These are phyloP conservation scores for Nymphaea colorata DNA, from an alignment of 164 flowering plant genomes.

Conservation along the genomic window DNA sequence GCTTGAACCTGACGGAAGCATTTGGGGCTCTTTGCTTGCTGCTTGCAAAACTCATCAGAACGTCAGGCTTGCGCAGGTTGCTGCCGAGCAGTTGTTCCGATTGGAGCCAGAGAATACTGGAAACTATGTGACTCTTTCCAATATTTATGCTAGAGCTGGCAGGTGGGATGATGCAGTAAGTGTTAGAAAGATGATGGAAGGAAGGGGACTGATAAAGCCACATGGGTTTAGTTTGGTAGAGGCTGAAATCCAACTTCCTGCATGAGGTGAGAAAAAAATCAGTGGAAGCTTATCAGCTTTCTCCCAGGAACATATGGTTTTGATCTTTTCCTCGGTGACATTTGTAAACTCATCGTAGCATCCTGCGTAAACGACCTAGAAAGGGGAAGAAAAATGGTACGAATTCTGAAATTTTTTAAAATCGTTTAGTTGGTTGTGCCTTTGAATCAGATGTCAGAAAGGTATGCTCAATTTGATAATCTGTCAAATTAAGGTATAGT, in stretches of 20 bases:
- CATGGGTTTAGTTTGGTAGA: constrained; percentile 33
- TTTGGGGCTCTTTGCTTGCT: constrained; percentile 49
- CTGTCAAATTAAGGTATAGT: no score
- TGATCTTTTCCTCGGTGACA: not conserved
- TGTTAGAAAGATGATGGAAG: constrained; percentile 40
- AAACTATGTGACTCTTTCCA: constrained; percentile 39
- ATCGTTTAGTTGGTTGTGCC: no score
- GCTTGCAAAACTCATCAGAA: constrained; percentile 31
- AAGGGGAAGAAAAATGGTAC: no score
- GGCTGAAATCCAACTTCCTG: constrained; percentile 4
- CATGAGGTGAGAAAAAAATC: not conserved
- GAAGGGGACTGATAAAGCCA: constrained; percentile 31
- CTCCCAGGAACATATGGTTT: no score
- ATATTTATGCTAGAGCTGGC: constrained; percentile 35
- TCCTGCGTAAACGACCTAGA: no score
- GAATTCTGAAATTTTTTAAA: no score
- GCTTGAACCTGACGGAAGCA: constrained; percentile 22
- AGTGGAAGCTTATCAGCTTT: not conserved
- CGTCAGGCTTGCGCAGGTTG: constrained; percentile 23
- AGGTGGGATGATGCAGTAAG: constrained; percentile 34
- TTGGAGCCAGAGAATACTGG: constrained; percentile 50
- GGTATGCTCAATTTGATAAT: no score
- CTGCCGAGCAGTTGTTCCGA: constrained; percentile 33
- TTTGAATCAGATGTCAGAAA: no score
- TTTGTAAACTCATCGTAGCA: not conserved